phyloP scores from a whole-genome alignment of 352 stramenopile species.

The Phytopythium litorale region DNA sequence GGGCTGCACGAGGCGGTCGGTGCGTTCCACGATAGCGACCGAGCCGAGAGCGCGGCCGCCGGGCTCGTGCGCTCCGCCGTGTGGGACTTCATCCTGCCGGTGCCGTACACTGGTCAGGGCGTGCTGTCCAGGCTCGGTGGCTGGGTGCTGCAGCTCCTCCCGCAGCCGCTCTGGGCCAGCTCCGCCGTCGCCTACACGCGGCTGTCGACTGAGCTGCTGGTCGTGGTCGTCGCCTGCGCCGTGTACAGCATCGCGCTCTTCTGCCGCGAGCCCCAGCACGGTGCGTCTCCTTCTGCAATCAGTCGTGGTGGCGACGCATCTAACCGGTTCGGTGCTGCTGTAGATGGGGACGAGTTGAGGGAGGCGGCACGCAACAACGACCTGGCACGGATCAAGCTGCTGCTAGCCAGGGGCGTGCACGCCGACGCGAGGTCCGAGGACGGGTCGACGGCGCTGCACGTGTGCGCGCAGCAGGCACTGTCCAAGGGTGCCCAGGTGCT shows the following conservation, averaged over 20 bases:
- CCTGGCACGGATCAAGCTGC: constrained; percentile 43
- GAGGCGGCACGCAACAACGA: constrained; percentile 77
- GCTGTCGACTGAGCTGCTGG: constrained; percentile 37
- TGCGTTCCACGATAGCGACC: not conserved
- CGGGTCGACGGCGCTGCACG: constrained; percentile 68
- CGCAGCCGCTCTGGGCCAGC: not conserved
- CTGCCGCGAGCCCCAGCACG: constrained; percentile 63
- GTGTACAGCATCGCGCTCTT: constrained; percentile 63
- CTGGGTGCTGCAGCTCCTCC: not conserved
- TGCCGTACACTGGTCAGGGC: constrained; percentile 14
- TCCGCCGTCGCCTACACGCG: constrained; percentile 24
- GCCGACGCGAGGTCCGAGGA: constrained; percentile 49
- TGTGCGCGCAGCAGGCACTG: constrained; percentile 76
- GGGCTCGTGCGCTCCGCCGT: not conserved
- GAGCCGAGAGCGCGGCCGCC: not conserved
- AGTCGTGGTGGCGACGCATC: no score
- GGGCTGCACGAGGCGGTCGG: constrained; percentile 11
- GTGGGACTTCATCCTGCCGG: constrained; percentile 24
- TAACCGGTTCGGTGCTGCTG: not conserved
- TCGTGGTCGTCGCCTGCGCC: constrained; percentile 43
- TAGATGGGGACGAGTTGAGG: constrained; percentile 74
- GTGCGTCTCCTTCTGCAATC: constrained; percentile 7
- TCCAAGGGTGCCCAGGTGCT: constrained; percentile 48
- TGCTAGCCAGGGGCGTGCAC: constrained; percentile 58
- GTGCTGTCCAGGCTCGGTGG: not conserved